These are phyloP conservation scores for Austroboletus rostrupii DNA, from an alignment of 1,284 basidiomycete species.

Conservation along the genomic window DNA sequence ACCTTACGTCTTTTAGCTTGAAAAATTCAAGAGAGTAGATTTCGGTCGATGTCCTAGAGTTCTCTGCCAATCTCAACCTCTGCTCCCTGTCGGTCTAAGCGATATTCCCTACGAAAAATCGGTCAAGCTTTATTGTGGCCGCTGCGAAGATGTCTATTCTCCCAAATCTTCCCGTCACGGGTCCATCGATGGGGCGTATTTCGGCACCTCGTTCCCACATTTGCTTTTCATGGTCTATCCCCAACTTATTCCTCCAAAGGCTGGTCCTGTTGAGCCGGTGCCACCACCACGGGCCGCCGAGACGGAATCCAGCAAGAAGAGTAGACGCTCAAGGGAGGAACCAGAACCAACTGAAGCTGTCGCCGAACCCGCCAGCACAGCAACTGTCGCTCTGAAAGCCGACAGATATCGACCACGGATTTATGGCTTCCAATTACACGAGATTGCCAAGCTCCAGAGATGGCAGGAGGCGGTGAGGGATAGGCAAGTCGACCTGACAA, in stretches of 20 bases:
- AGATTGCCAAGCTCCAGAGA: conserved; percentile 86
- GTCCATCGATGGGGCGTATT: conserved; percentile 94
- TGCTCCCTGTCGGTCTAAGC: conserved; percentile 92
- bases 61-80: conserved; percentile 85
- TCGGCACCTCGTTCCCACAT: conserved; percentile 94
- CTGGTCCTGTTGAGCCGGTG: conserved; percentile 52
- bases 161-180: conserved; percentile 94
- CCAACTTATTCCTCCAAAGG: conserved; percentile 82
- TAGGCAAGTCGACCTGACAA: conserved; percentile 47
- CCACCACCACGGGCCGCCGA: conserved; percentile 28
- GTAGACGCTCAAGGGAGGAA: conserved; percentile 50
- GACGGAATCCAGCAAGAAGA: conserved; percentile 36
- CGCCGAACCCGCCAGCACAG: conserved; percentile 66
- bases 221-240: conserved; percentile 95
- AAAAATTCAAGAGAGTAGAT: conserved; percentile 95
- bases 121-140: conserved; percentile 94
- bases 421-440: conserved; percentile 92
- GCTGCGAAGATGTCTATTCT: conserved; percentile 95
- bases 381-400: conserved; percentile 79
- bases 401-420: conserved; percentile 87
- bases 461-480: conserved; percentile 92
- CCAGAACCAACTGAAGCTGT: conserved; percentile 49
- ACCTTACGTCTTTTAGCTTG: conserved; percentile 53
- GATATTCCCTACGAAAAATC: conserved; percentile 95
- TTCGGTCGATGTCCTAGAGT: conserved; percentile 96